Evolutionary conservation across 345 rosid species (phyloP).

Genomic region (Corchorus olitorius): DNA sequence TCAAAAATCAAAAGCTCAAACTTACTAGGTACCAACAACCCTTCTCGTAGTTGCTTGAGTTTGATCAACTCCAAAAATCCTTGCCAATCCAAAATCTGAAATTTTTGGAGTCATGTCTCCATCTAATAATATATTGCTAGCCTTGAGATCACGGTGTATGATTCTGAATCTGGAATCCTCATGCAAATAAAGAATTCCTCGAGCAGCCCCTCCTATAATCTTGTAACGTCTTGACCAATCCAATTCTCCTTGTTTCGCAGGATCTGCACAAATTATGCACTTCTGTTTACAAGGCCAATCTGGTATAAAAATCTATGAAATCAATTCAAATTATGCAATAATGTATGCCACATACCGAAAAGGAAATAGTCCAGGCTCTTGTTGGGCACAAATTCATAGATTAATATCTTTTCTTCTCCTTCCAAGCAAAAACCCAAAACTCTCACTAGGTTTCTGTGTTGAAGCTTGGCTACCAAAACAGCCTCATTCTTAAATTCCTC

Average conservation of each 20-base stretch:
- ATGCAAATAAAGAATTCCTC: conserved; percentile 43
- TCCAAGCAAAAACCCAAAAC: conserved; percentile 44
- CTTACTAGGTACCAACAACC: conserved; percentile 68
- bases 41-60: conserved; percentile 42
- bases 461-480: conserved; percentile 42
- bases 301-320: too few species aligned
- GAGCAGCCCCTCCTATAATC: conserved; percentile 47
- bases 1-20: too few species aligned
- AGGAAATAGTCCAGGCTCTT: conserved; percentile 39
- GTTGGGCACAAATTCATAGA: conserved; percentile 50
- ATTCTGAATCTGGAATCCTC: conserved; percentile 49
- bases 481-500: conserved; percentile 50
- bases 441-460: conserved; percentile 48
- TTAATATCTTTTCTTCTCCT: conserved; percentile 37
- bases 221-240: conserved; percentile 56
- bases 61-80: conserved; percentile 46
- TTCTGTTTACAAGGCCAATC: neutral
- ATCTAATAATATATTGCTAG: conserved; percentile 58
- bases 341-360: conserved; percentile 29
- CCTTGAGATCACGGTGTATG: too few species aligned
- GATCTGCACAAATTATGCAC: conserved; percentile 30
- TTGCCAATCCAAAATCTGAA: conserved; percentile 72
- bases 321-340: neutral
- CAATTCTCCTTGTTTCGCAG: conserved; percentile 30
- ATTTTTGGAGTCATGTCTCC: conserved; percentile 62